Evolutionary conservation across 139 green algal species (phyloP).

Genomic region (Micractinium conductrix): DNA sequence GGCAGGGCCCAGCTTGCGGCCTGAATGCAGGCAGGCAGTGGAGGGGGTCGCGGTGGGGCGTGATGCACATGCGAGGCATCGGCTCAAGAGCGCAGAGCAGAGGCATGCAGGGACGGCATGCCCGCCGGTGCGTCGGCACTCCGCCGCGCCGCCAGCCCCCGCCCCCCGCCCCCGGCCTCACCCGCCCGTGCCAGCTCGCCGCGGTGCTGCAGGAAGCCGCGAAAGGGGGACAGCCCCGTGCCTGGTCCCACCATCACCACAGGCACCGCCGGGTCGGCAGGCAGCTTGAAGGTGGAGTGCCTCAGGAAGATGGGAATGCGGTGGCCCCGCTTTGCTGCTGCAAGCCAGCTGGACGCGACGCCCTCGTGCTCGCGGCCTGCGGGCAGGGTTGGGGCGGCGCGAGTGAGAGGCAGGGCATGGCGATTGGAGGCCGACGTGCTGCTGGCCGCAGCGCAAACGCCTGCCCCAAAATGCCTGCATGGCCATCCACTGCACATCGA

Average conservation of each 20-base stretch:
- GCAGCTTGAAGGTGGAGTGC: constrained; percentile 89
- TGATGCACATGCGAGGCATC: too few species aligned
- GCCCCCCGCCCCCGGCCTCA: too few species aligned
- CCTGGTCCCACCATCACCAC: constrained; percentile 97
- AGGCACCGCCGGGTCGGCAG: constrained; percentile 64
- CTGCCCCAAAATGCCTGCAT: not conserved
- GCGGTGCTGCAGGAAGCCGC: constrained; percentile 96
- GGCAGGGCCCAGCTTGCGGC: constrained; percentile 66
- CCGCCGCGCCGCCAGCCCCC: too few species aligned
- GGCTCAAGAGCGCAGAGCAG: not conserved
- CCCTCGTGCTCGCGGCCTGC: constrained; percentile 54
- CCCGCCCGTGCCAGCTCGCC: constrained; percentile 10
- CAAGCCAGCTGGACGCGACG: constrained; percentile 73
- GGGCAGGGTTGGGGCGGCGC: not conserved
- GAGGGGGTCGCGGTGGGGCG: too few species aligned
- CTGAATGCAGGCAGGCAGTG: too few species aligned
- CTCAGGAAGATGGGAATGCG: constrained; percentile 84
- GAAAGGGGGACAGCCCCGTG: constrained; percentile 96
- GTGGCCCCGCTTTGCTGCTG: constrained; percentile 9
- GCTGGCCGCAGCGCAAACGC: not conserved
- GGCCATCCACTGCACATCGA: too few species aligned
- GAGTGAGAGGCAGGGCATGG: not conserved
- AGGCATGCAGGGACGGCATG: not conserved
- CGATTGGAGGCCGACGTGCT: too few species aligned
- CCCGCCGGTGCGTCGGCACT: too few species aligned